phyloP scores from a whole-genome alignment of 192 early-diverging fungal genomes.

The Linnemannia zychae region DNA sequence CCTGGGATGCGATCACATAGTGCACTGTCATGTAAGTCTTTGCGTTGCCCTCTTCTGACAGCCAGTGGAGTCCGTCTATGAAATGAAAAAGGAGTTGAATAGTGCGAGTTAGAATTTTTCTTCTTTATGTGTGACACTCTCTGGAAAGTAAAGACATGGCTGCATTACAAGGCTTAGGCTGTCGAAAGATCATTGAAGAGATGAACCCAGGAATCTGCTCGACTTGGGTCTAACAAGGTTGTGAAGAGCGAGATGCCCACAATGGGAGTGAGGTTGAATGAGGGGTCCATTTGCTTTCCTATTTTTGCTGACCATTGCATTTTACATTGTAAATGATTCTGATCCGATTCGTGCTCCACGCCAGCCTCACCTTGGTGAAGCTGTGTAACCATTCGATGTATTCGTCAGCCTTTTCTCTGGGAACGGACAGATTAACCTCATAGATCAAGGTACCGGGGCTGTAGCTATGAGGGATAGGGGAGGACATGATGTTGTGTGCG shows the following conservation, averaged over 20 bases:
- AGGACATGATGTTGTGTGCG: not conserved
- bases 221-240: constrained; percentile 22
- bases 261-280: not conserved
- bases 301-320: not conserved
- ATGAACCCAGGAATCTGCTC: constrained; percentile 27
- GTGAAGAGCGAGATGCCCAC: not conserved
- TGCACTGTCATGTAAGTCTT: constrained; percentile 43
- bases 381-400: constrained; percentile 61
- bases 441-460: constrained; percentile 45
- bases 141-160: not conserved
- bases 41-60: constrained; percentile 40
- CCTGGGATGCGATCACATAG: constrained; percentile 41
- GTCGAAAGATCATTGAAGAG: constrained; percentile 41
- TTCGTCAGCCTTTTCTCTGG: constrained; percentile 55
- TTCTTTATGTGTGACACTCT: not conserved
- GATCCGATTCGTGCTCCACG: not conserved
- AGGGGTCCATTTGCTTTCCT: not conserved
- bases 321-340: not conserved
- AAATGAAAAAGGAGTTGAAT: not conserved
- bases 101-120: not conserved
- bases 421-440: constrained; percentile 68
- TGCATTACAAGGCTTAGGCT: constrained; percentile 38
- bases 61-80: constrained; percentile 47
- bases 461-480: constrained; percentile 20
- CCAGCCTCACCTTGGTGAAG: constrained; percentile 50